A percentile compares a stretch with the other conserved stretches of the same genome.
Conservation (phyloP, 441 rosid genomes). For the Heliophila coronopifolia region DNA sequence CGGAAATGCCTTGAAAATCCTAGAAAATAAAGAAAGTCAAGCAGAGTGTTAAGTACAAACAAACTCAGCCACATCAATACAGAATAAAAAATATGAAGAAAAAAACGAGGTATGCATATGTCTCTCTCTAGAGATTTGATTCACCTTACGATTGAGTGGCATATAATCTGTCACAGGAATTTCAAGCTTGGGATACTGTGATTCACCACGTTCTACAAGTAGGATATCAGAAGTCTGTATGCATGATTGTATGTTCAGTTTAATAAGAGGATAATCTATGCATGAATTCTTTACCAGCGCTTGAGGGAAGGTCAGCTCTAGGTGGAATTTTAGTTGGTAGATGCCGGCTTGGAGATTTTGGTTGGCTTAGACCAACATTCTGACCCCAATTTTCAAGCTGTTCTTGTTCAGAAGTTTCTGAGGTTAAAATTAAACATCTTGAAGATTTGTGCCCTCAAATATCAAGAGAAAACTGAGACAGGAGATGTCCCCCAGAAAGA, state of each 20-base stretch:
- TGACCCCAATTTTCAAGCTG: slow-evolving; percentile 57
- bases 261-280: slow-evolving; percentile 1
- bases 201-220: slow-evolving; percentile 56
- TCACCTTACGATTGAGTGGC: slow-evolving; percentile 65
- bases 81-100: neutral
- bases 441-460: neutral
- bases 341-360: slow-evolving; percentile 51
- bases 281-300: slow-evolving; percentile 46
- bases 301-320: slow-evolving; percentile 80
- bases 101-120: slow-evolving; percentile 1
- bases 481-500: slow-evolving; percentile 3
- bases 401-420: slow-evolving; percentile 56
- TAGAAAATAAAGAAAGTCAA: slow-evolving; percentile 3
- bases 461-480: slow-evolving; percentile 24
- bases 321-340: slow-evolving; percentile 86
- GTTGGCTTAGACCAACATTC: slow-evolving; percentile 43
- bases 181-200: slow-evolving; percentile 72
- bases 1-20: slow-evolving; percentile 32
- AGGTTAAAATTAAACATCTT: neutral
- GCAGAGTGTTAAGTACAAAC: slow-evolving; percentile 5
- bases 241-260: neutral
- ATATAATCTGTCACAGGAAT: slow-evolving; percentile 61
- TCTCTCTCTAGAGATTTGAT: slow-evolving; percentile 11
- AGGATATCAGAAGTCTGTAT: slow-evolving; percentile 4
- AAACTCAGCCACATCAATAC: neutral